Percentiles rank a stretch among this genome's conserved stretches.
Conservation (phyloP, 2,329 filamentous ascomycete genomes). For the Tolypocladium ovalisporum region DNA sequence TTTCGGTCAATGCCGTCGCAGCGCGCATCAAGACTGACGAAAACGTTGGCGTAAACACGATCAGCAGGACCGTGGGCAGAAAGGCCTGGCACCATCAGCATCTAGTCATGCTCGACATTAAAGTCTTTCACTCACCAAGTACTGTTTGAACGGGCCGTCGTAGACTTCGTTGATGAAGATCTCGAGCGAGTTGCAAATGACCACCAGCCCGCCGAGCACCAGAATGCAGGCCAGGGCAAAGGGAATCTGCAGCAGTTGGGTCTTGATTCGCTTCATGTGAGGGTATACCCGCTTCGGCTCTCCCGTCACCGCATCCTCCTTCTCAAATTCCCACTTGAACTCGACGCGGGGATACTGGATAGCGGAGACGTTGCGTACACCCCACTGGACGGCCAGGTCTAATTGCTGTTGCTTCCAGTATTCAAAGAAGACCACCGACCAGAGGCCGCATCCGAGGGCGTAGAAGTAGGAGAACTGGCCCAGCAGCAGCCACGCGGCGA, state of each 20-base stretch:
- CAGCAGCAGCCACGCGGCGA: constrained; percentile 69
- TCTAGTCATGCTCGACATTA: neutral
- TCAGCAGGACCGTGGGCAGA: constrained; percentile 80
- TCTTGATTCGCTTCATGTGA: constrained; percentile 59
- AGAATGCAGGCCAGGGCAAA: constrained; percentile 67
- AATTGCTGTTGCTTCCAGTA: constrained; percentile 93
- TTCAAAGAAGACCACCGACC: constrained; percentile 83
- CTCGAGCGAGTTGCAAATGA: constrained; percentile 81
- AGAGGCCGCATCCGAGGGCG: constrained; percentile 67
- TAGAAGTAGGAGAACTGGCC: constrained; percentile 78
- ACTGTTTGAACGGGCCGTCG: constrained; percentile 73
- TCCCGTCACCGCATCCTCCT: constrained; percentile 71
- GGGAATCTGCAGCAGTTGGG: constrained; percentile 72
- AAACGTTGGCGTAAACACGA: constrained; percentile 67
- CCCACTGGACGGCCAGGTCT: constrained; percentile 80
- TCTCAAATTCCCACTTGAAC: constrained; percentile 69
- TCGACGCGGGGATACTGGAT: constrained; percentile 70
- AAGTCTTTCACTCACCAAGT: constrained; percentile 49
- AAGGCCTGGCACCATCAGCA: constrained; percentile 50
- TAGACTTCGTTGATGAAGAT: constrained; percentile 96
- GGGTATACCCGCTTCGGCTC: constrained; percentile 69
- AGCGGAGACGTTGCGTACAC: constrained; percentile 70
- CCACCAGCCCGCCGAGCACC: constrained; percentile 71
- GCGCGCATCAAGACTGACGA: constrained; percentile 64
- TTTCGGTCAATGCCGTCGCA: constrained; percentile 66